Conservation (phyloP, 2,329 filamentous ascomycete genomes). For the Xylaria multiplex region DNA sequence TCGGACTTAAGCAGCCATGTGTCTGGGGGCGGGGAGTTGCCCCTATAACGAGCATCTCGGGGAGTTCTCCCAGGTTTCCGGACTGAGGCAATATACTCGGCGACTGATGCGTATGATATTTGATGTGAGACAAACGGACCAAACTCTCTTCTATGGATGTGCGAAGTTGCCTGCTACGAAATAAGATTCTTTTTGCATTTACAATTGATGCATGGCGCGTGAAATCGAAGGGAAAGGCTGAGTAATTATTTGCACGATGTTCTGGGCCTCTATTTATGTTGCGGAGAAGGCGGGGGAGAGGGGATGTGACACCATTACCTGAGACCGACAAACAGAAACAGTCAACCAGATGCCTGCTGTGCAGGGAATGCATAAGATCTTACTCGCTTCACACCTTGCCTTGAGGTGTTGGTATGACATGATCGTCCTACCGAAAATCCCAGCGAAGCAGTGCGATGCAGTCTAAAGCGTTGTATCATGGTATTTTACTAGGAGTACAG, state of each 20-base stretch:
- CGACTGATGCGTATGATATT: too few species aligned
- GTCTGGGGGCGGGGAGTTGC: not conserved
- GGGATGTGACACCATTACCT: not conserved
- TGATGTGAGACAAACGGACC: too few species aligned
- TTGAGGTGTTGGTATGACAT: not conserved
- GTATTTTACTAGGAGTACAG: constrained; percentile 1
- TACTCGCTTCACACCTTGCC: not conserved
- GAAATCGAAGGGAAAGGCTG: not conserved
- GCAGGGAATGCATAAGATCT: constrained; percentile 11
- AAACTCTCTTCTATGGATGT: not conserved
- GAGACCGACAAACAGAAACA: not conserved
- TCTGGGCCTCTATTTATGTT: not conserved
- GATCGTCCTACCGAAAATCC: not conserved
- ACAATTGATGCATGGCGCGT: not conserved
- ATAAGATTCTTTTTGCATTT: not conserved
- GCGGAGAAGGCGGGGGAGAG: not conserved
- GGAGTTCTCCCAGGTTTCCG: too few species aligned
- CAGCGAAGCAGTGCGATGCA: not conserved
- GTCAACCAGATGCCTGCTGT: not conserved
- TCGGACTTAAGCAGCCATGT: not conserved
- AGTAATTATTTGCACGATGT: not conserved
- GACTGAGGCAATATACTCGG: too few species aligned
- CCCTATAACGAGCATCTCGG: too few species aligned
- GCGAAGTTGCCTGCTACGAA: not conserved
- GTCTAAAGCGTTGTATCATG: not conserved